A percentile compares a stretch with the other conserved stretches of the same genome.
These are phyloP conservation scores for Ophiostoma sp. DNA, from an alignment of 2,329 filamentous ascomycete genomes.

Conservation along the genomic window DNA sequence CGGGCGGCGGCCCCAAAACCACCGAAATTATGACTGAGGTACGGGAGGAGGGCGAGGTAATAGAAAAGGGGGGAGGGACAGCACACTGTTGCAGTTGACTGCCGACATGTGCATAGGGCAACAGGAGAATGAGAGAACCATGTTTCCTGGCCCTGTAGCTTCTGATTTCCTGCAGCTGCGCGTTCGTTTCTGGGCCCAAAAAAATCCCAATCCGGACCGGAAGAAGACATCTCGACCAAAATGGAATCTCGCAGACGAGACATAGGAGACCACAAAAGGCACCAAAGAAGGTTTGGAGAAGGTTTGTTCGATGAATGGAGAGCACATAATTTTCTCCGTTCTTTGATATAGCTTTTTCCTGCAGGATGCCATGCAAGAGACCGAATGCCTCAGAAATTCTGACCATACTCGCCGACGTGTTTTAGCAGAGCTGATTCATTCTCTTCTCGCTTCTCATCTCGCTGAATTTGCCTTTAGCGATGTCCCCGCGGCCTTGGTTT, in stretches of 20 bases:
- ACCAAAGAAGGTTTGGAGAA: background rate
- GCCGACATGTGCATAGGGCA: background rate
- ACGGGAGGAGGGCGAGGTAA: background rate
- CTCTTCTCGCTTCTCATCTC: background rate
- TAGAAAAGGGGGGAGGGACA: background rate
- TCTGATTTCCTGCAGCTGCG: background rate
- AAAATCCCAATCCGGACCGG: background rate
- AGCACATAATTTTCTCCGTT: background rate
- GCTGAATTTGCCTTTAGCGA: background rate
- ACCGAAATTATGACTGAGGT: background rate
- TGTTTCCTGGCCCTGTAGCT: background rate
- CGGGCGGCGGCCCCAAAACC: conserved; percentile 4
- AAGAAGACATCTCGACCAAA: background rate
- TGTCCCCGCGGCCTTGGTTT: background rate
- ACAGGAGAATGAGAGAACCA: background rate
- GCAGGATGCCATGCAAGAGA: background rate
- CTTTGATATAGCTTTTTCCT: background rate
- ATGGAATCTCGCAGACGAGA: background rate
- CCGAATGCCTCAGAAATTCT: background rate
- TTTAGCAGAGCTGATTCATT: background rate
- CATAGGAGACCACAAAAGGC: background rate
- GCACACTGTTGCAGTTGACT: background rate
- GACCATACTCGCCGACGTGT: background rate
- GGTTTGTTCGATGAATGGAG: background rate
- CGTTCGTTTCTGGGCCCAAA: background rate